Evolutionary conservation across 176 grass and related monocot species (phyloP).

Genomic region (maize (Zea mays)): DNA sequence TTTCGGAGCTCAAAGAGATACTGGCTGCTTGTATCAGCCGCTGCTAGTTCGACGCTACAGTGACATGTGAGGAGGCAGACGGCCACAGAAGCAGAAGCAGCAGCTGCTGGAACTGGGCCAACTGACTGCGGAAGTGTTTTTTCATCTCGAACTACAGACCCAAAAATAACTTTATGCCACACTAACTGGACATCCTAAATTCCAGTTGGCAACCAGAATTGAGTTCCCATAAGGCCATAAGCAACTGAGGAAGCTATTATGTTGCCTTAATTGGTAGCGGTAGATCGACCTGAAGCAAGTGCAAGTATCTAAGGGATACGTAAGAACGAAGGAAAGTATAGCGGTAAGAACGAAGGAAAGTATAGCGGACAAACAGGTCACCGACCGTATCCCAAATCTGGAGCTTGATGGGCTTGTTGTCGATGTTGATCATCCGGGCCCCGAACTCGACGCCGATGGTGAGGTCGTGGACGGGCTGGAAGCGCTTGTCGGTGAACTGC

Average conservation of each 20-base stretch:
- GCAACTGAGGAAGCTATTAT: neutral
- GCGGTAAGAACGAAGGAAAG: too few species aligned
- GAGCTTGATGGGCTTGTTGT: conserved; percentile 80
- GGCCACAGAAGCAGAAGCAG: too few species aligned
- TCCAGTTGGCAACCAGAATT: neutral
- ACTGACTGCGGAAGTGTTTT: too few species aligned
- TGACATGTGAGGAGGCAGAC: too few species aligned
- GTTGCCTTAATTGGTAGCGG: neutral
- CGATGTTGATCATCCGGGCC: conserved; percentile 75
- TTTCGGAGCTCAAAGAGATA: neutral
- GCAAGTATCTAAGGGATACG: too few species aligned
- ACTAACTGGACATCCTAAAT: neutral
- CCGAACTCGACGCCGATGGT: conserved; percentile 89
- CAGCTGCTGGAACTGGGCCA: too few species aligned
- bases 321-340: neutral
- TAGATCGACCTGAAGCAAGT: neutral
- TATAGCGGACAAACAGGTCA: neutral
- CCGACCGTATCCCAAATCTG: conserved; percentile 84
- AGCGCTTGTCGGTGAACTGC: conserved; percentile 86
- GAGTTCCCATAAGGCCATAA: too few species aligned
- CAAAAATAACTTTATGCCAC: neutral
- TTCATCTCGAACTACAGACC: neutral
- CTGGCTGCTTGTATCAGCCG: too few species aligned
- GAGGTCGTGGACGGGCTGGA: conserved; percentile 85
- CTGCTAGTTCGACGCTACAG: too few species aligned